A percentile compares a stretch with the other conserved stretches of the same genome.
These are phyloP conservation scores for Fomitopsis betulina DNA, from an alignment of 1,284 basidiomycete species.

Conservation along the genomic window DNA sequence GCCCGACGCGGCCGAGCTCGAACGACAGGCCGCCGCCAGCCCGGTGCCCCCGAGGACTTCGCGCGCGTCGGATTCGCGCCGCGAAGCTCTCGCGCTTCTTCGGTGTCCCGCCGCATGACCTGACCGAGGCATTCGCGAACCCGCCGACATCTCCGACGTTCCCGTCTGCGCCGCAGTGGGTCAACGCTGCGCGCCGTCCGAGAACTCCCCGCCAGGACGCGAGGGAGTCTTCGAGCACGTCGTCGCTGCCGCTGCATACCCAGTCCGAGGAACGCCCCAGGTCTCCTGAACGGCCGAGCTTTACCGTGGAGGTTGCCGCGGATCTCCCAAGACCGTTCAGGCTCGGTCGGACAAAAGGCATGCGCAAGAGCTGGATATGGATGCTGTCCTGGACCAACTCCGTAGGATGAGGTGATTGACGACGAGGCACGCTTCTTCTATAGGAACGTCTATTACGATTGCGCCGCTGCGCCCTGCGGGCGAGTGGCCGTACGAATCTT, in stretches of 20 bases:
- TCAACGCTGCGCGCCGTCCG: constrained; percentile 1
- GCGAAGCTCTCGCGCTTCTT: constrained; percentile 56
- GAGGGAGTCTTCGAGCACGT: not conserved
- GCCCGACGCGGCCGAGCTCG: not conserved
- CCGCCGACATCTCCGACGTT: constrained; percentile 7
- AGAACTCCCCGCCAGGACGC: not conserved
- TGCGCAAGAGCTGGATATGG: constrained; percentile 26
- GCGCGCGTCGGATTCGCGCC: constrained; percentile 41
- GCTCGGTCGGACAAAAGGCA: constrained; percentile 14
- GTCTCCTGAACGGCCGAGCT: constrained; percentile 3
- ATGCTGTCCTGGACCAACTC: constrained; percentile 45
- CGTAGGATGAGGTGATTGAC: constrained; percentile 38
- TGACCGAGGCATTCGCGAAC: constrained; percentile 25
- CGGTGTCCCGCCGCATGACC: constrained; percentile 49
- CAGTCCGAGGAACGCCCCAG: not conserved
- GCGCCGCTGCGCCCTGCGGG: not conserved
- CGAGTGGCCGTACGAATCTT: not conserved
- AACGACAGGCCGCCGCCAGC: not conserved
- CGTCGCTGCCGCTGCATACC: not conserved
- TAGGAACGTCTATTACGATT: not conserved
- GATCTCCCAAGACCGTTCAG: constrained; percentile 21
- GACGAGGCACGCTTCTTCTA: not conserved
- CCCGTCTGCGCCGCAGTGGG: constrained; percentile 2
- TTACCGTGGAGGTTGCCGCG: constrained; percentile 24
- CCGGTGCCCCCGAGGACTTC: constrained; percentile 26